Evolutionary conservation across 805 yeast species (phyloP), one percentile per base, ranked within the genome.

Genomic region (Candida wancherniae): DNA sequence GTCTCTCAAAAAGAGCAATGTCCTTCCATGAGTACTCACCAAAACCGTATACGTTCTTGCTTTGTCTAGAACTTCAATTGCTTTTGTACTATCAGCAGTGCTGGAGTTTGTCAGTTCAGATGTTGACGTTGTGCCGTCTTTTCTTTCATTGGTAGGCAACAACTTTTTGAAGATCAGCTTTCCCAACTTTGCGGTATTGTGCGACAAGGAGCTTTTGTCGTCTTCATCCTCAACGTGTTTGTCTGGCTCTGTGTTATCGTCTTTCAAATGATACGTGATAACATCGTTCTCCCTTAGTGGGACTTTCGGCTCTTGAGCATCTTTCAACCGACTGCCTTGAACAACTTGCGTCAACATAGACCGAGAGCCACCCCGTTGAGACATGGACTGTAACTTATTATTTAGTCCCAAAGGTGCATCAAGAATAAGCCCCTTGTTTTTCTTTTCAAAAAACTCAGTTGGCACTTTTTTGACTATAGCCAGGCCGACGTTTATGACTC

Each of bases 21-120:
- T 75, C 28, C 88, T 61, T 1, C 87, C 90, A 48, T 69, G 69
- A 1, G 75, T 64, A 2, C 88, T 82, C 0, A 80, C 58, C 9
- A 81, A 42, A 36, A 80, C 44, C 1, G 79, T 68, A 40, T 84
- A 69, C 7, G 65, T 61, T 33, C 63, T 53, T 31, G 61, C 60
- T 26, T 59, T 67, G 5, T 66, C 72, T 22, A 59, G 40, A 28
- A 42, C 33, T 10, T 22, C 27, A 3, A 26, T 17, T 12, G 23
- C 34, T n/a, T 31, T 36, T 2, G 24, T 26, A 9, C 31, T 36
- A 3, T 20, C 23, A 3, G 29, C 27, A 12, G 31, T 34, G 2
- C 28, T 24, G 12, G 28, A 20, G 6, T 24, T 24, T 6, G 26
- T 24, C 8, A 13, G 21, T 11, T 34, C 24, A 4, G 29, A 11